Percentiles rank a stretch among this genome's conserved stretches.
Evolutionary conservation across 2,329 filamentous ascomycete species (phyloP).

Genomic region (Fusarium sulawesiense): DNA sequence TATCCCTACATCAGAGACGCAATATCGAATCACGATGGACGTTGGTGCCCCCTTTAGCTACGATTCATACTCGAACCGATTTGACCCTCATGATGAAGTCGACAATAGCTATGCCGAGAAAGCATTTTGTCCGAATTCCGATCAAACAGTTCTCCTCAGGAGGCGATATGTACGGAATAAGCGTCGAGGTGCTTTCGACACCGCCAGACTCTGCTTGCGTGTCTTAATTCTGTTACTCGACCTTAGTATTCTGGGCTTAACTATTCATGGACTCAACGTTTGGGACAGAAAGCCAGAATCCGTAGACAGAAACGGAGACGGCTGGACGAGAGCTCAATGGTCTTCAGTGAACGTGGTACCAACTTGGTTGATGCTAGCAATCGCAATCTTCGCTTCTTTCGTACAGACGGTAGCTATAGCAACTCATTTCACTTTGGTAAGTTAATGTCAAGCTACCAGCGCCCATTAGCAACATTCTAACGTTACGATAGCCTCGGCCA

Average conservation of each 20-base stretch:
- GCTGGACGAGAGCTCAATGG: slow-evolving; percentile 12
- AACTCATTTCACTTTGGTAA: background rate
- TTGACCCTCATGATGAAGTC: slow-evolving; percentile 15
- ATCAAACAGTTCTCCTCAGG: background rate
- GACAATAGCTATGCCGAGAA: background rate
- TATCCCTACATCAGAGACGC: too few relatives aligned
- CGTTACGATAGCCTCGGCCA: background rate
- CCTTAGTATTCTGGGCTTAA: slow-evolving; percentile 4
- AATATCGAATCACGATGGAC: background rate
- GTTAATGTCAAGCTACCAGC: rapidly evolving
- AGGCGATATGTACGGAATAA: background rate
- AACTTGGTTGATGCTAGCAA: slow-evolving; percentile 13
- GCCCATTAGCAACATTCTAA: background rate
- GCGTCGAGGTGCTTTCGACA: background rate
- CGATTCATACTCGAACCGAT: slow-evolving; percentile 17
- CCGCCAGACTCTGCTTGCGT: slow-evolving; percentile 2
- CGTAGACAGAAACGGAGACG: slow-evolving; percentile 9
- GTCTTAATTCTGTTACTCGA: background rate
- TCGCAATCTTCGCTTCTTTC: background rate
- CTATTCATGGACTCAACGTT: background rate
- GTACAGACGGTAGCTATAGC: background rate
- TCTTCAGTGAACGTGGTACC: slow-evolving; percentile 11
- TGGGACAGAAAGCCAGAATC: slow-evolving; percentile 13
- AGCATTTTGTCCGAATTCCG: background rate
- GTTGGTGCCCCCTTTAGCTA: background rate